Base-by-base conservation (phyloP, 768 basidiomycete genomes). In the Mycena epipterygia region DNA sequence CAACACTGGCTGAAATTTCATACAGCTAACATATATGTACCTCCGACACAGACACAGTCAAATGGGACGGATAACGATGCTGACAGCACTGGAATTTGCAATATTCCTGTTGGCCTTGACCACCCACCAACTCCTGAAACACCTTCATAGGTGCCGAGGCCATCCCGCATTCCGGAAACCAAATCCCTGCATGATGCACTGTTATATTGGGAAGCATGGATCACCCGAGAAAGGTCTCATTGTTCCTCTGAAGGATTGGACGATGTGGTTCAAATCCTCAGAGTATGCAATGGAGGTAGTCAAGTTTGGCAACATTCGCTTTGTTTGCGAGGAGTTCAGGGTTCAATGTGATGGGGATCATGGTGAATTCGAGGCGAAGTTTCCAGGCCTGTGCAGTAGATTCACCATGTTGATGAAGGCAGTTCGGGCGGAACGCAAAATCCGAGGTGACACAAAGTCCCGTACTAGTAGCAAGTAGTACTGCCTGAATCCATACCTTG, bases 151-250 rank as follows among this genome's bases (percentile, higher is more conserved):
- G n/a, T n/a, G n/a, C n/a, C n/a, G n/a, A n/a, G n/a, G n/a, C n/a
- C n/a, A n/a, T n/a, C n/a, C n/a, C n/a, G n/a, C n/a, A n/a, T n/a
- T n/a, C n/a, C n/a, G n/a, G n/a, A 58, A 56, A 72, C 69, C 21
- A 70, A 69, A 21, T 53, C 63, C 17, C 44, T 76, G 30, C 72
- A 76, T 39, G 72, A 76, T 56, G 74, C 66, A 11, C 64, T 76
- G 30, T 19, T 23, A 29, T 76, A 75, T 53, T 76, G 74, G 75
- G 42, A 68, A 25, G n/a, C 19, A 48, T 13, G 72, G 75, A 19
- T 52, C 51, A 23, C 52, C 70, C 8, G 35, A 56, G 32, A 70
- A 70, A 32, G 73, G 74, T 8, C 72, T 73, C 21, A 55, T 44
- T 46, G 6, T 62, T n/a, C 59, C 58, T 19, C 35, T 14, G 35